Base-by-base conservation (phyloP, 2,329 filamentous ascomycete genomes). In the Metarhizium guizhouense region DNA sequence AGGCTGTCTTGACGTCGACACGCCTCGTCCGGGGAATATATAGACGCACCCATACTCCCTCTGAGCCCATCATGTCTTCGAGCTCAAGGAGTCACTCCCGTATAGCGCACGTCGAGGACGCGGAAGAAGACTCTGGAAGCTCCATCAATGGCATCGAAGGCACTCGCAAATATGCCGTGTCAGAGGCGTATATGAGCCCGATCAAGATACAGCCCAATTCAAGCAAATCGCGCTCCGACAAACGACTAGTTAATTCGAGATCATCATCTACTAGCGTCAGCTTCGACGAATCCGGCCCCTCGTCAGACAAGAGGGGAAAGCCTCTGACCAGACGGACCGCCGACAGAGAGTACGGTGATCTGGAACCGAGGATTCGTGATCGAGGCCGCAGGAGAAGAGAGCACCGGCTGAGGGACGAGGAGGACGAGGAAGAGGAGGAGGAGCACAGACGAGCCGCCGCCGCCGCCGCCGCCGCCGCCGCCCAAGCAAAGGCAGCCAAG, bases 161-260 rank as follows among this genome's bases (percentile, higher is more conserved):
- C 57, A 73, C 70, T 48, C 68, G 71, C 34, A 66, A 64, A 51
- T 82, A 80, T 67, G 79, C 79, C 60, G 69, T 69, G 38, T 79
- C 77, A 34, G 68, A 73, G 53, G 74, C 70, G n/a, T 67, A 72
- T 34, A 55, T 57, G 40, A 75, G 51, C 60, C 74, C 76, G 10
- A 65, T 62, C 52, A 80, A 77, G 59, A 74, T 80, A 62, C 73
- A 72, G 36, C 74, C 80, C 63, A 82, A 82, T 64, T 80, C 75
- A 20, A 67, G 78, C 59, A 78, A 74, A 64, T 70, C 75, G 47
- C 74, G 77, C 58, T 74, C 64, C 54, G 72, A 76, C 47, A 66
- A 64, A 58, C 64, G 65, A 42, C 60, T 64, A 16, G 55, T 64
- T 25, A 67, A 59, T 67, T 55, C 67, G 53, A 72, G 70, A 57